These are phyloP conservation scores for Phytopythium helicoides DNA, from an alignment of 352 stramenopile genomes.

Conservation along the genomic window DNA sequence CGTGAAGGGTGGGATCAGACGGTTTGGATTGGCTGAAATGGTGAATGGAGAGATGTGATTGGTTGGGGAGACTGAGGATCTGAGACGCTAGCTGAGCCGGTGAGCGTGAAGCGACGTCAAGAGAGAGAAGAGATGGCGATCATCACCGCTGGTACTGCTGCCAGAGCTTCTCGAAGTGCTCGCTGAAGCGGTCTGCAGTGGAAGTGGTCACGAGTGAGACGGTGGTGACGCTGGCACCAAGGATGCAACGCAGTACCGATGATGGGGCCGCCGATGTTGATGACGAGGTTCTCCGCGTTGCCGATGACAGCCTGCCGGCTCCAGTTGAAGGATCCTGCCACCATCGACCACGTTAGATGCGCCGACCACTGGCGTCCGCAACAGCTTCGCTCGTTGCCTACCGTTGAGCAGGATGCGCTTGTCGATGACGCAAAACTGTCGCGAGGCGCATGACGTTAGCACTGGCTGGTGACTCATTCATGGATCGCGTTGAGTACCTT, in stretches of 20 bases:
- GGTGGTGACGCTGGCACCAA: neutral
- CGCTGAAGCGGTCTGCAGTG: constrained; percentile 41
- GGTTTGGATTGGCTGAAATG: constrained; percentile 21
- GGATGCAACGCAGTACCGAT: constrained; percentile 23
- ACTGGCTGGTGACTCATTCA: neutral
- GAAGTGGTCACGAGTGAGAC: neutral
- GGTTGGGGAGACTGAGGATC: too few species aligned
- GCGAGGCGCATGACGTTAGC: neutral
- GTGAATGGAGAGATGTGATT: too few species aligned
- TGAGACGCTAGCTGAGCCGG: too few species aligned
- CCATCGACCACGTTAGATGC: neutral
- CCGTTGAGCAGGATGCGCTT: constrained; percentile 57
- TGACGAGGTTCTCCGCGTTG: constrained; percentile 66
- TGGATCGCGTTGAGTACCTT: constrained; percentile 30
- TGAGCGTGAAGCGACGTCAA: too few species aligned
- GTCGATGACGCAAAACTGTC: constrained; percentile 71
- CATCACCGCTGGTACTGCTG: constrained; percentile 39
- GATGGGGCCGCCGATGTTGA: constrained; percentile 48
- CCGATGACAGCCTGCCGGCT: constrained; percentile 63
- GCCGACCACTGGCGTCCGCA: too few species aligned
- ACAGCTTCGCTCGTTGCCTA: constrained; percentile 3
- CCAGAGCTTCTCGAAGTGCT: constrained; percentile 68
- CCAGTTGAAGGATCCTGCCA: constrained; percentile 68
- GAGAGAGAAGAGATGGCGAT: too few species aligned
- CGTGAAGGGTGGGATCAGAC: constrained; percentile 18